Base-by-base conservation (phyloP, 1,139 yeast genomes). In the Taphrina pruni region DNA sequence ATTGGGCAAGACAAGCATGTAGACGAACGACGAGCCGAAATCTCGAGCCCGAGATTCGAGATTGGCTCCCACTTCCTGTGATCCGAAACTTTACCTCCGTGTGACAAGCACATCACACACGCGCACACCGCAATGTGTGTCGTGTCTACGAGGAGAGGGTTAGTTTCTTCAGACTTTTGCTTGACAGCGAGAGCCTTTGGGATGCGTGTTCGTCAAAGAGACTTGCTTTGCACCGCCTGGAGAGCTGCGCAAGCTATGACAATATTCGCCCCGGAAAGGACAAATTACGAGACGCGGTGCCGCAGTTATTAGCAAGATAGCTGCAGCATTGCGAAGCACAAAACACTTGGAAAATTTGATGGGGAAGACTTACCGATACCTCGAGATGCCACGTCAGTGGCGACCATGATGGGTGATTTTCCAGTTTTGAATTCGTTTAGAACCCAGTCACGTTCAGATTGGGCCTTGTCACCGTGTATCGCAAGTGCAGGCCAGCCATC, bases 401-500 rank as follows among this genome's bases (percentile, higher is more conserved):
- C 99, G 79, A 93, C 97, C 98, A 94, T 92, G 78, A 94, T 89
- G 74, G 97, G 97, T 70, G 96, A 87, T 79, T 88, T 89, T 75
- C 98, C 98, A 72, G 87, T 79, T 85, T 89, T 90, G 84, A 94
- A 94, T 81, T 94, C 97, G 75, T 83, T 85, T 81, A 94, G 84
- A 75, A 94, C 99, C 98, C 98, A 94, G 82, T 94, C 99, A 85
- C 99, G 93, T 82, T 94, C 99, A 78, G 88, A 86, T 84, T 94
- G 99, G 77, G 89, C 92, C 82, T 94, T 94, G 81, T 95, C 99
- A 84, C 99, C 99, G 79, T 94, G 99, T 78, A 94, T 92, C 77
- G 99, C 97, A 80, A 94, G 85, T 69, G 99, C 99, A 74, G 97
- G 97, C 97, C 97, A 94, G 72, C 99, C 99, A 77, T 94, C 98